Conservation (phyloP, 2,329 filamentous ascomycete species). For the Fusarium vanettenii region DNA sequence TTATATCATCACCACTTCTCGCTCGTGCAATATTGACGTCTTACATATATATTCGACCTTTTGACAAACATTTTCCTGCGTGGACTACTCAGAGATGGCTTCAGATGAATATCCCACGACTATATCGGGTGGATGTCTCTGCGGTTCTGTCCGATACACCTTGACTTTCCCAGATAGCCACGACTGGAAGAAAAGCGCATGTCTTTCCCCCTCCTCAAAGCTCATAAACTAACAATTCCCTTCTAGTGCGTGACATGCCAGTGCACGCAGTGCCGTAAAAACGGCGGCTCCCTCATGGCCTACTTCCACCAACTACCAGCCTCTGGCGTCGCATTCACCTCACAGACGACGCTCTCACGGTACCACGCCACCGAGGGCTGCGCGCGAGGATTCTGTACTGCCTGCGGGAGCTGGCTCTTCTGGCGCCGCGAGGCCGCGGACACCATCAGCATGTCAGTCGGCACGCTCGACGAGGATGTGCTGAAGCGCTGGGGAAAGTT, state of each 20-base stretch:
- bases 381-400: conserved; percentile 60
- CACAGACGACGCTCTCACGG: conserved; percentile 48
- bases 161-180: conserved; percentile 58
- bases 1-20: conserved; percentile 1
- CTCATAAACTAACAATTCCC: background rate
- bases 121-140: conserved; percentile 65
- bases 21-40: background rate
- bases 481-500: conserved; percentile 53
- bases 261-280: conserved; percentile 66
- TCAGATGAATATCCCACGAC: conserved; percentile 45
- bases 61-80: background rate
- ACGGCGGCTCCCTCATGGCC: conserved; percentile 60
- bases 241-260: conserved; percentile 61
- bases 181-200: conserved; percentile 54
- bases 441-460: conserved; percentile 53
- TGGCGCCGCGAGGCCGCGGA: conserved; percentile 52
- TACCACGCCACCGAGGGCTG: conserved; percentile 55
- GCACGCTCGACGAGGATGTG: conserved; percentile 58
- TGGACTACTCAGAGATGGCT: conserved; percentile 25
- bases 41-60: background rate
- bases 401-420: conserved; percentile 62
- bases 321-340: conserved; percentile 50
- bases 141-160: conserved; percentile 60
- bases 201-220: background rate
- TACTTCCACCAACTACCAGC: conserved; percentile 53